Percentiles rank a stretch among this genome's conserved stretches.
Evolutionary conservation across 768 basidiomycete species (phyloP).

Genomic region (Boletus edulis): DNA sequence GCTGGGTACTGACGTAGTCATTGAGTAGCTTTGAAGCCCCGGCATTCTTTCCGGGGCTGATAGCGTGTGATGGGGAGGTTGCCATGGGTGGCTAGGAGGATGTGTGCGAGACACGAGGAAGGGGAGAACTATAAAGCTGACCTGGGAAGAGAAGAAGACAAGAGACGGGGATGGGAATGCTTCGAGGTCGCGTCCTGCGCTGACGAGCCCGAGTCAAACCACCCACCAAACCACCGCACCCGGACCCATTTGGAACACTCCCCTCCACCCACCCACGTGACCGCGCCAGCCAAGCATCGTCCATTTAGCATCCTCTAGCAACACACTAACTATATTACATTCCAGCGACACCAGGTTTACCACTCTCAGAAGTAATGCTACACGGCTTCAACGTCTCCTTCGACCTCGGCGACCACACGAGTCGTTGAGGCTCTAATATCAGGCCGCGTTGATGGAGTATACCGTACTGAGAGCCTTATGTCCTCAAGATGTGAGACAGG

Average conservation of each 20-base stretch:
- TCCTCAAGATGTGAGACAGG: background rate
- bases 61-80: slow-evolving; percentile 14
- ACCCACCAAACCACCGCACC: slow-evolving; percentile 18
- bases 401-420: background rate
- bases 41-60: slow-evolving; percentile 27
- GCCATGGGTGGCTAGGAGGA: slow-evolving; percentile 18
- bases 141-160: slow-evolving; percentile 8
- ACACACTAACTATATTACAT: no score
- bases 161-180: slow-evolving; percentile 8
- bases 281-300: slow-evolving; percentile 3
- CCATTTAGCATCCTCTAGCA: background rate
- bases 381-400: background rate
- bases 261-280: slow-evolving; percentile 22
- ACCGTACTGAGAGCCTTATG: slow-evolving; percentile 1
- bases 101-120: background rate
- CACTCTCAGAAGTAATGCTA: background rate
- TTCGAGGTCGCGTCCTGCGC: slow-evolving; percentile 37
- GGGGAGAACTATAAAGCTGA: slow-evolving; percentile 5
- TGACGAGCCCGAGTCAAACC: slow-evolving; percentile 28
- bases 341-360: no score
- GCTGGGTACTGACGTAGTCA: slow-evolving; percentile 52
- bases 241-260: slow-evolving; percentile 32
- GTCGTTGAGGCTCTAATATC: background rate
- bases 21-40: slow-evolving; percentile 54
- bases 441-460: background rate